Evolutionary conservation across 176 grass and related monocot genomes (phyloP).

Genomic region (Avena insularis): DNA sequence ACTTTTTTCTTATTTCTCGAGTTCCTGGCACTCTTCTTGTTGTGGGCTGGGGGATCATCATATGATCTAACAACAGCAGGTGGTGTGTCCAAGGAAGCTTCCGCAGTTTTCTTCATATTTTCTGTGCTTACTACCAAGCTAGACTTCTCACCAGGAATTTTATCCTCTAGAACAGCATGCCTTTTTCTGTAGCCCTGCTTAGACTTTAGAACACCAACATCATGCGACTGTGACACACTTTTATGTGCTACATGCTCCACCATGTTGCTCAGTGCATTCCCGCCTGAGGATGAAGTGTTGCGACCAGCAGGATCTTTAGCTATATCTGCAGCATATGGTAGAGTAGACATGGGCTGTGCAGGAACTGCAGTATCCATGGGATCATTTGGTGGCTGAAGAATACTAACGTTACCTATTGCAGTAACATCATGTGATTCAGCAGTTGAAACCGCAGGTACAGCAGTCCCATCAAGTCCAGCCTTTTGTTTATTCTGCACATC

Average conservation of each 20-base stretch:
- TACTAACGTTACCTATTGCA: conserved; percentile 30
- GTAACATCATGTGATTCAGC: conserved; percentile 29
- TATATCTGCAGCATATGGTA: conserved; percentile 30
- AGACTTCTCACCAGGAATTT: conserved; percentile 51
- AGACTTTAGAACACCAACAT: conserved; percentile 51
- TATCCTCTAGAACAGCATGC: conserved; percentile 55
- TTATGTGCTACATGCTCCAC: conserved; percentile 38
- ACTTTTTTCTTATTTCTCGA: conserved; percentile 81
- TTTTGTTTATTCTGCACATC: conserved; percentile 46
- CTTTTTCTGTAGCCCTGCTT: conserved; percentile 78
- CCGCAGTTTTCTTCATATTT: conserved; percentile 51
- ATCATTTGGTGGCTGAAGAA: conserved; percentile 31
- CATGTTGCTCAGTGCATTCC: conserved; percentile 36
- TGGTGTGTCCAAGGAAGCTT: conserved; percentile 29
- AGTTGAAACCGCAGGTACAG: conserved; percentile 32
- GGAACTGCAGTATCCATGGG: conserved; percentile 32
- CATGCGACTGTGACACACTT: conserved; percentile 47
- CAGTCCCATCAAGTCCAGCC: conserved; percentile 24
- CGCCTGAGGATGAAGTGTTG: conserved; percentile 21
- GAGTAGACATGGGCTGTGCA: conserved; percentile 32
- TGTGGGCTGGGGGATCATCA: conserved; percentile 63
- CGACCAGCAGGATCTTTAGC: conserved; percentile 38
- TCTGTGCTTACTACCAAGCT: conserved; percentile 42
- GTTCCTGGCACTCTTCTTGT: conserved; percentile 72
- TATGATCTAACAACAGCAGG: conserved; percentile 37